These are phyloP conservation scores for Diaporthe eres DNA, from an alignment of 2,329 filamentous ascomycete species.

Conservation along the genomic window DNA sequence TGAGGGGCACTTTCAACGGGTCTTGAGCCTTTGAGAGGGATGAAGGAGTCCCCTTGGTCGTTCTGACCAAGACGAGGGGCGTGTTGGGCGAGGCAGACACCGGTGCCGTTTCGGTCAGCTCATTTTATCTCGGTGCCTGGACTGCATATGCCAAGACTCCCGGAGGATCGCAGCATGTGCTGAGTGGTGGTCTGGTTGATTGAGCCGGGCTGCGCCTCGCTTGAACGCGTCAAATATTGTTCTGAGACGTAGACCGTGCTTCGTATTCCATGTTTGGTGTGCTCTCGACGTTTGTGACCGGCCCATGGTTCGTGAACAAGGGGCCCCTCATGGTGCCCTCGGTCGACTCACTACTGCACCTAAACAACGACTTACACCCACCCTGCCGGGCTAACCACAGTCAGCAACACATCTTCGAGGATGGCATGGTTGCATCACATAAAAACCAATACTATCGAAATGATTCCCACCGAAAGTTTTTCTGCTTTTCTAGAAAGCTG, in stretches of 20 bases:
- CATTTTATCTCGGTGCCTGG: slow-evolving; percentile 29
- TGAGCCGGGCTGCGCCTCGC: slow-evolving; percentile 18
- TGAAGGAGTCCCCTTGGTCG: not conserved
- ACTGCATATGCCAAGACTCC: slow-evolving; percentile 16
- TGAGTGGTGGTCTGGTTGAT: slow-evolving; percentile 1
- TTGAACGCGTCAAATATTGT: slow-evolving; percentile 21
- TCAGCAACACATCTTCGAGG: not conserved
- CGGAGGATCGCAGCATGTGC: slow-evolving; percentile 1
- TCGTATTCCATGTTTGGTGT: not conserved
- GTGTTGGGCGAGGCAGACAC: not conserved
- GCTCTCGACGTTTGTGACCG: not conserved
- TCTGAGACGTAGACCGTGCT: not conserved
- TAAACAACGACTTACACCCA: not conserved
- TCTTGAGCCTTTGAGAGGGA: not conserved
- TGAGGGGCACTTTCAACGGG: not conserved
- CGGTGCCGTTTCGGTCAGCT: slow-evolving; percentile 14
- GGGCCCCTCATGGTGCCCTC: not conserved
- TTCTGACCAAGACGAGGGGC: not conserved
- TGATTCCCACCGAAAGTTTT: not conserved
- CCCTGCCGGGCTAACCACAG: not conserved
- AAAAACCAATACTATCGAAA: not conserved
- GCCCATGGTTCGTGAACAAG: not conserved
- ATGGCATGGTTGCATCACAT: slow-evolving; percentile 5
- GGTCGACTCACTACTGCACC: not conserved
- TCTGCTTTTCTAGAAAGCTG: not conserved